phyloP scores from a whole-genome alignment of 768 basidiomycete species.

The Flagelloscypha sp. region DNA sequence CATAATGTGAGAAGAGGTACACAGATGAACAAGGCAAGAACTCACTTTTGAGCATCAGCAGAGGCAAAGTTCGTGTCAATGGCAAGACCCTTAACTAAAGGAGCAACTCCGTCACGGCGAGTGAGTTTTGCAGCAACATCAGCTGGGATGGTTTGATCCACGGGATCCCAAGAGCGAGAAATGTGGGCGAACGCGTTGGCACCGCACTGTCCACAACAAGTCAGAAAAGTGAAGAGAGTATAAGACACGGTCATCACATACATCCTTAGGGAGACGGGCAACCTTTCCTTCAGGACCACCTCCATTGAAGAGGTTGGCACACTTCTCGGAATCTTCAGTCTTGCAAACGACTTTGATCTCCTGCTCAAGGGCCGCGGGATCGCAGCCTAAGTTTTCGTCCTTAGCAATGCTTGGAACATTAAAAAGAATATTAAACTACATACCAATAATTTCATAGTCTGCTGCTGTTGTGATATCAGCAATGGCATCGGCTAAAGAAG shows the following conservation, averaged over 20 bases:
- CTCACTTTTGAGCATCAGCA: slow-evolving; percentile 12
- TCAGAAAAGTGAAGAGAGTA: too few species aligned
- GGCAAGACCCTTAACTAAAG: slow-evolving; percentile 12
- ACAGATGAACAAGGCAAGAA: not conserved
- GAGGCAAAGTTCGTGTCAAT: slow-evolving; percentile 15
- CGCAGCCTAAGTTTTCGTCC: too few species aligned
- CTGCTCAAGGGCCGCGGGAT: slow-evolving; percentile 29
- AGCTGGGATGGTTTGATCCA: slow-evolving; percentile 14
- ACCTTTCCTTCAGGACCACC: slow-evolving; percentile 26
- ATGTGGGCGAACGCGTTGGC: slow-evolving; percentile 10
- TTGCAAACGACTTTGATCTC: slow-evolving; percentile 43
- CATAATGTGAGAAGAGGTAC: not conserved
- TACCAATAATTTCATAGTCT: slow-evolving; percentile 46
- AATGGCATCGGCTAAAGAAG: slow-evolving; percentile 20
- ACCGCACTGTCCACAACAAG: too few species aligned
- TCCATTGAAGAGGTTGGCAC: slow-evolving; percentile 32
- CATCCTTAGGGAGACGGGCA: slow-evolving; percentile 25
- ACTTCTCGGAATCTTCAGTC: slow-evolving; percentile 22
- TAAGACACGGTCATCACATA: slow-evolving; percentile 13
- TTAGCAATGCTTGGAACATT: too few species aligned
- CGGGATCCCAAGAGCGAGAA: slow-evolving; percentile 13
- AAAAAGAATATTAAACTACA: too few species aligned
- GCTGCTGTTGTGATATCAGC: slow-evolving; percentile 35
- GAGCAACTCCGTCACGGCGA: slow-evolving; percentile 6
- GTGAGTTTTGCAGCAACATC: slow-evolving; percentile 10